Evolutionary conservation across 164 flowering plant species (phyloP), one percentile per base, ranked within the genome.

Genomic region (Chimonanthus salicifolius): DNA sequence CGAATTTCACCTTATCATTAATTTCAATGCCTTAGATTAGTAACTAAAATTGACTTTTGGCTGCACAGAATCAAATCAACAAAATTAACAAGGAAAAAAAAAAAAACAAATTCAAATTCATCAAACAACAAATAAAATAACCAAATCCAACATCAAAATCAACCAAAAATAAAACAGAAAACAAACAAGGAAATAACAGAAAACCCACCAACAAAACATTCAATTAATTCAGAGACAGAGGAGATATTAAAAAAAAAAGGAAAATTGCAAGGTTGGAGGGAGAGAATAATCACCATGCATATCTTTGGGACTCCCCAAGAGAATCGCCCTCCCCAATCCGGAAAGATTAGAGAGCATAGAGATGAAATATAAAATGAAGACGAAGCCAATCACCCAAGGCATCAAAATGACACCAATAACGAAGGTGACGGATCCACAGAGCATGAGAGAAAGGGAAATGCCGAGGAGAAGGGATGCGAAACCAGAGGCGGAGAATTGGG

Each of bases 351-450:
- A 88, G 50, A 95, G 85, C 7, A 95, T 70, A 18, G 94, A 98
- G 16, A 86, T 86, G 15, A 92, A 79, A 50, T 93, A 90, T 66
- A 95, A 83, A 13, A 95, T 80, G 86, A 88, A 81, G 7, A 95
- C 81, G 79, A 92, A 73, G 5, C 94, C 96, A 67, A 95, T 78
- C 46, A 95, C 97, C 98, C 99, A 95, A 11, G 99, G 99, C 97
- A 95, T 89, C 87, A 95, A 76, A 58, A 95, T 69, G 78, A 95
- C 90, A 7, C 99, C 99, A 44, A 95, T 86, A 66, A 95, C 84
- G 72, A 95, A 92, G 4, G 99, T 95, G 15, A 95, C 90, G 47
- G 98, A 93, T 69, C 99, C 99, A 72, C 97, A 95, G 5, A 95
- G 82, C 98, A 95, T 95, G 84, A 95, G 68, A 6, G 99, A 80